Evolutionary conservation across 306 rosid species (phyloP).

Genomic region (Cicer cuneatum): DNA sequence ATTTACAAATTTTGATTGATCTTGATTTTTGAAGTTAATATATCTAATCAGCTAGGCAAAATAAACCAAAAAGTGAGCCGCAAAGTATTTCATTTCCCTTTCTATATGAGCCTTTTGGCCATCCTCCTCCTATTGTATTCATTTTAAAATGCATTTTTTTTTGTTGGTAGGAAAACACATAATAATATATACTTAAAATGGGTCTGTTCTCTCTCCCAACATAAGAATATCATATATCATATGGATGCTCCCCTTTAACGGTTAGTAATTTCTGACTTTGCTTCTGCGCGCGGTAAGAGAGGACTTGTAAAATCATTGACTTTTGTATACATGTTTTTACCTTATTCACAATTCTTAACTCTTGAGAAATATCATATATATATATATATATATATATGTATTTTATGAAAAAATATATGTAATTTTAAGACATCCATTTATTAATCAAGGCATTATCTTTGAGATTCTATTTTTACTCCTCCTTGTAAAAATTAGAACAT

Average conservation of each 20-base stretch:
- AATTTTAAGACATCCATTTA: neutral
- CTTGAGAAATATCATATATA: neutral
- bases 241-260: constrained; percentile 32
- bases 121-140: neutral
- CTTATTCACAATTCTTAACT: constrained; percentile 21
- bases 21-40: too few species aligned
- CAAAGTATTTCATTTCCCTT: too few species aligned
- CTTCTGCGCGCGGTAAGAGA: constrained; percentile 39
- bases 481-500: neutral
- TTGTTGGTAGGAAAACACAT: constrained; percentile 8
- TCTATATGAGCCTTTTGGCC: neutral
- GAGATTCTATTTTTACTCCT: neutral
- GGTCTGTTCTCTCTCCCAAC: constrained; percentile 14
- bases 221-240: constrained; percentile 1
- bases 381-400: too few species aligned
- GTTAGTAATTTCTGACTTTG: constrained; percentile 37
- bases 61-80: too few species aligned
- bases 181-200: constrained; percentile 8
- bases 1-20: too few species aligned
- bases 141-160: neutral
- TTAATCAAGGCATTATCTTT: neutral
- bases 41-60: too few species aligned
- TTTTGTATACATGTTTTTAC: neutral
- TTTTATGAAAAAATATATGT: neutral
- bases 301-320: constrained; percentile 30